phyloP scores from a whole-genome alignment of 2,329 filamentous ascomycete species.

The Fusarium phyllophilum region DNA sequence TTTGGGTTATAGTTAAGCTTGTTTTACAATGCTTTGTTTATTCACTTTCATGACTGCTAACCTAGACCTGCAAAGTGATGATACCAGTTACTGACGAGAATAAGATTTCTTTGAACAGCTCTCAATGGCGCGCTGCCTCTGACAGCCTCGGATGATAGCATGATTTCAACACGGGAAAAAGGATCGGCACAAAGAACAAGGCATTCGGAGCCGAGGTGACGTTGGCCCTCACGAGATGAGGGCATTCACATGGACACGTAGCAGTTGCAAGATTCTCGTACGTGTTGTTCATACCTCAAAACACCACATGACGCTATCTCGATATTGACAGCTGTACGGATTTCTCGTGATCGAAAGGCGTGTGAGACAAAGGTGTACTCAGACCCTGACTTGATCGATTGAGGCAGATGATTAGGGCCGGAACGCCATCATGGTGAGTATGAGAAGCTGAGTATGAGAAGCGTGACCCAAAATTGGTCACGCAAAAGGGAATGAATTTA shows the following conservation, averaged over 20 bases:
- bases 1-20: background rate
- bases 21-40: background rate
- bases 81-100: background rate
- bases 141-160: background rate
- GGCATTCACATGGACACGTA: constrained; percentile 37
- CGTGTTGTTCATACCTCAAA: constrained; percentile 18
- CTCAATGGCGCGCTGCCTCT: constrained; percentile 5
- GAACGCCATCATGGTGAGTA: constrained; percentile 11
- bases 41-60: background rate
- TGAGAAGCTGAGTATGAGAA: constrained; percentile 21
- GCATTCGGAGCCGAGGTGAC: constrained; percentile 19
- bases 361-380: constrained; percentile 33
- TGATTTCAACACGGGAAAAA: background rate
- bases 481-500: constrained; percentile 11
- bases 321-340: constrained; percentile 3
- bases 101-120: background rate
- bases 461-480: constrained; percentile 37
- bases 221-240: constrained; percentile 34
- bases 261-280: background rate
- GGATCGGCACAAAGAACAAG: constrained; percentile 9
- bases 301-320: constrained; percentile 20
- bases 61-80: background rate
- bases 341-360: constrained; percentile 25
- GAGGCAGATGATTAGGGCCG: constrained; percentile 44
- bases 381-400: constrained; percentile 34